Percentiles rank a stretch among this genome's conserved stretches.
Conservation (phyloP, 2,329 filamentous ascomycete genomes). For the Ramichloridium luteum region DNA sequence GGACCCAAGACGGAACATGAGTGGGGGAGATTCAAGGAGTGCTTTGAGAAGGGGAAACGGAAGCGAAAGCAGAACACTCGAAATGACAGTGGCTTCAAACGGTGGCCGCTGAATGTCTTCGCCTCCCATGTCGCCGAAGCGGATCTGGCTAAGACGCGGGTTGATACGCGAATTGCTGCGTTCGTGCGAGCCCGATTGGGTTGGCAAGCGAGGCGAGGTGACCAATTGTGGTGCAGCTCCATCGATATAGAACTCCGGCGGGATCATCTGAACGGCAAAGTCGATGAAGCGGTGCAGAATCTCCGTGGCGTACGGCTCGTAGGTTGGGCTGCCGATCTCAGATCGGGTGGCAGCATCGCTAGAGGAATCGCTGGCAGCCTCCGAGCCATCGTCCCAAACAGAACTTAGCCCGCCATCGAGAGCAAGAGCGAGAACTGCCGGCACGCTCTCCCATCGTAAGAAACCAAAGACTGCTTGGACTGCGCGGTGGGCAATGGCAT, state of each 20-base stretch:
- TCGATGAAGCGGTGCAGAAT: conserved; percentile 45
- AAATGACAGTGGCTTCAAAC: conserved; percentile 41
- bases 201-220: conserved; percentile 37
- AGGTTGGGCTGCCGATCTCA: conserved; percentile 22
- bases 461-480: conserved; percentile 47
- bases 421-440: conserved; percentile 48
- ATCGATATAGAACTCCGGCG: conserved; percentile 49
- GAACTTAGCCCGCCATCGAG: conserved; percentile 35
- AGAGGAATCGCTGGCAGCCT: conserved; percentile 27
- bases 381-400: conserved; percentile 25
- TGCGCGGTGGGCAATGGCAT: conserved; percentile 43
- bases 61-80: conserved; percentile 56
- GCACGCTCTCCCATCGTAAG: conserved; percentile 51
- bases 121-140: conserved; percentile 53
- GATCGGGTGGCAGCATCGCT: conserved; percentile 19
- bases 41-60: conserved; percentile 56
- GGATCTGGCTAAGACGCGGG: conserved; percentile 50
- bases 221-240: conserved; percentile 34
- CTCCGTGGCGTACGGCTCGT: conserved; percentile 43
- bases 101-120: conserved; percentile 28
- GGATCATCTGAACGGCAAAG: conserved; percentile 50
- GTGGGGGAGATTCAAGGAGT: conserved; percentile 49
- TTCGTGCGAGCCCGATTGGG: conserved; percentile 14
- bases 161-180: conserved; percentile 30
- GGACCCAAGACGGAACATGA: conserved; percentile 35